These are phyloP conservation scores for Dioscorea cayenensis DNA, from an alignment of 116 monocot species.

Conservation along the genomic window DNA sequence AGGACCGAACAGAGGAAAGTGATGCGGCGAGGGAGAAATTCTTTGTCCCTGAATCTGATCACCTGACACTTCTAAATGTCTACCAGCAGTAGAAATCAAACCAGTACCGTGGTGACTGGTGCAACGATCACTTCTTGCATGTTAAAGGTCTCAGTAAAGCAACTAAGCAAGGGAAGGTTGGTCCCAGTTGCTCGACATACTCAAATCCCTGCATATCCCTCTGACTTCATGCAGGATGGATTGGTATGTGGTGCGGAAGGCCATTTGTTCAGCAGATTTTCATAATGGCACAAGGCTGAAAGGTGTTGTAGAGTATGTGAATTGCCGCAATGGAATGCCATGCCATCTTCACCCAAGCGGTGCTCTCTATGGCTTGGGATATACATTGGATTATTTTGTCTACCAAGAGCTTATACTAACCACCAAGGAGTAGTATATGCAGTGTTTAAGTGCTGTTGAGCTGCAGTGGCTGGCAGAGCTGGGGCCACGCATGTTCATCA, in stretches of 20 bases:
- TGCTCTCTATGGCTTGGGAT: constrained; percentile 29
- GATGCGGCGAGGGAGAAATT: constrained; percentile 97
- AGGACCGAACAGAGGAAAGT: constrained; percentile 83
- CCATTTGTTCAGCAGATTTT: constrained; percentile 95
- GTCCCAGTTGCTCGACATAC: constrained; percentile 88
- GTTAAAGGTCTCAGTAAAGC: constrained; percentile 89
- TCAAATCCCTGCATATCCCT: constrained; percentile 71
- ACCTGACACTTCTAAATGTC: constrained; percentile 81
- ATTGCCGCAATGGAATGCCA: constrained; percentile 88
- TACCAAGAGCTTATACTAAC: constrained; percentile 88
- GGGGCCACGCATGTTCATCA: no score
- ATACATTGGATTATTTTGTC: constrained; percentile 77
- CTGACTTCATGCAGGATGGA: constrained; percentile 73
- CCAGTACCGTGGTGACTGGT: constrained; percentile 84
- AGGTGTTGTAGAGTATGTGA: constrained; percentile 91
- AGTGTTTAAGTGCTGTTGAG: no score
- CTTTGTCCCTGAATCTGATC: constrained; percentile 93
- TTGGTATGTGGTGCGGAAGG: constrained; percentile 95
- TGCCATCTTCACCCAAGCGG: constrained; percentile 93
- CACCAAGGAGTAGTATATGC: constrained; percentile 82
- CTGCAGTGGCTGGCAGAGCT: no score
- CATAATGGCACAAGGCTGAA: constrained; percentile 85
- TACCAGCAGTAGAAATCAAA: constrained; percentile 89
- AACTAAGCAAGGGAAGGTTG: constrained; percentile 85
- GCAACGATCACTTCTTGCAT: constrained; percentile 87